phyloP scores from a whole-genome alignment of 768 basidiomycete genomes.

The Russula vinacea region DNA sequence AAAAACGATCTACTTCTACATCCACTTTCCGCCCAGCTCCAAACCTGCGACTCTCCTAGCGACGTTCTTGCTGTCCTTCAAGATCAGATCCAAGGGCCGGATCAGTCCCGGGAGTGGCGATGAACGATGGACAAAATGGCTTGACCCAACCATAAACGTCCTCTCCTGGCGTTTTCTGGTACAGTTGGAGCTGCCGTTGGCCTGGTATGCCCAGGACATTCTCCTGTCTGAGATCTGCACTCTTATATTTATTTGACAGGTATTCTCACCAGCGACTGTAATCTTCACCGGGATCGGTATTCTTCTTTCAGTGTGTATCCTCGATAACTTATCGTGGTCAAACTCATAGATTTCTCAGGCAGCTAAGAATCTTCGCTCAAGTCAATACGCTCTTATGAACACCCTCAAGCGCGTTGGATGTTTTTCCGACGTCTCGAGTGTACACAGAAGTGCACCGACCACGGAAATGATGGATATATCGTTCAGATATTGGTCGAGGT shows the following conservation, averaged over 20 bases:
- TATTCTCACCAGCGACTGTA: not conserved
- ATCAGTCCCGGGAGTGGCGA: no score
- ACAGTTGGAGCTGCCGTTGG: not conserved
- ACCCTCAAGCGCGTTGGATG: not conserved
- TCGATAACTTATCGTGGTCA: not conserved
- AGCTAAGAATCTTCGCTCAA: no score
- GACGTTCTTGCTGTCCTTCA: no score
- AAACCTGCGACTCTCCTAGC: no score
- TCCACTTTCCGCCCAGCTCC: no score
- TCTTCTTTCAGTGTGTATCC: not conserved
- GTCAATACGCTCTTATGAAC: no score
- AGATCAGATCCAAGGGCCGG: no score
- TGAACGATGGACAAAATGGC: not conserved
- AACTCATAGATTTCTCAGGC: no score
- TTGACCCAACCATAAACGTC: not conserved
- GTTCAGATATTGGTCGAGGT: not conserved
- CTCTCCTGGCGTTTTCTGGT: not conserved
- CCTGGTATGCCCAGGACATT: not conserved
- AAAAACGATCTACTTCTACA: no score
- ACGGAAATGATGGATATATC: not conserved
- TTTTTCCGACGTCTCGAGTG: not conserved
- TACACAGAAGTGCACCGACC: not conserved
- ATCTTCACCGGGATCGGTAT: not conserved
- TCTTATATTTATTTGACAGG: not conserved
- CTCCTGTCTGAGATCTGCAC: not conserved